Evolutionary conservation across 1,284 basidiomycete genomes (phyloP), one percentile per base, ranked within the genome.

Genomic region (Cystobasidium slooffiae): DNA sequence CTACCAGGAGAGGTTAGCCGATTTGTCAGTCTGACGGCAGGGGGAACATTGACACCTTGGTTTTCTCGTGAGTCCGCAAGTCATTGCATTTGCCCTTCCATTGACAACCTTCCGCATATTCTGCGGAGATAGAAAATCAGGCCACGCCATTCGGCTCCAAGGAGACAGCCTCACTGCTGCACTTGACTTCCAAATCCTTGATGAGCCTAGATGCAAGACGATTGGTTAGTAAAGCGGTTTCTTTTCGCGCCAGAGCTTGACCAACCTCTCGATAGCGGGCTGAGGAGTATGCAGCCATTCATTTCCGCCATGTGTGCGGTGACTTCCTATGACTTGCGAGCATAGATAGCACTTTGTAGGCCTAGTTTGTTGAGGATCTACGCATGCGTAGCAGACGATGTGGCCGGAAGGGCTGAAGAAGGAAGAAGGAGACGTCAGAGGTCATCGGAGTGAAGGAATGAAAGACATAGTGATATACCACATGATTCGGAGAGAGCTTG

Each of bases 271-370:
- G 24, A 66, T 66, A 1, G 64, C 64, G 3, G 64, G 64, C 1
- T 66, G 64, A 10, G 10, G 8, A 39, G 61, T 1, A 24, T 10
- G 6, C n/a, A 24, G 12, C 47, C 20, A 47, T 10, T 63, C 44
- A 6, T 20, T 4, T 8, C 47, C 16, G 1, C 6, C 41, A 1
- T 12, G n/a, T 47, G 16, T 56, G 14, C 47, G 47, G 47, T 51
- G 20, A 51, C 20, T 51, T 14, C 47, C 47, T 51, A 49, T 14
- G 1, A 16, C 0, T n/a, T 7, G 44, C 6, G 41, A 46, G 24
- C 64, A 66, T n/a, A 66, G 64, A 41, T 66, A 66, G 44, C 64
- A 66, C 14, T 47, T 52, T 1, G 24, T 12, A 53, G 64, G 64
- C 31, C 31, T 31, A 5, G 16, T 18, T 22, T 20, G 4, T 8